These are phyloP conservation scores for Cytidiella melzeri DNA, from an alignment of 768 basidiomycete genomes.

Conservation along the genomic window DNA sequence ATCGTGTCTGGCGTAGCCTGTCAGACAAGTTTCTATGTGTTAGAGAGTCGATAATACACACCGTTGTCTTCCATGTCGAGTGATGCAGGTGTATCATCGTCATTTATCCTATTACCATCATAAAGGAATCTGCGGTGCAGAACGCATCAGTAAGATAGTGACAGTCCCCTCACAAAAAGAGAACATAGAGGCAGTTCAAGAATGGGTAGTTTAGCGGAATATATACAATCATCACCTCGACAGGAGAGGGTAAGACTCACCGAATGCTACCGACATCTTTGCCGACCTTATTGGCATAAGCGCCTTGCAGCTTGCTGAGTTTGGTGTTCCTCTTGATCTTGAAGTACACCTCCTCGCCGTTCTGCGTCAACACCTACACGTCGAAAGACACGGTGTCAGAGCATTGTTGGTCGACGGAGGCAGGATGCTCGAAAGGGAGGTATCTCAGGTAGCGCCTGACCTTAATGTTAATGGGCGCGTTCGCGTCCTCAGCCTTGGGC, in stretches of 20 bases:
- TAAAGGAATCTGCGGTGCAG: slow-evolving; percentile 68
- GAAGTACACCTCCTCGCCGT: slow-evolving; percentile 90
- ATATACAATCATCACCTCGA: neutral
- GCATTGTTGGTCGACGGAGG: neutral
- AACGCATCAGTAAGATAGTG: too few relatives aligned
- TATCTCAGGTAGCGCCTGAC: slow-evolving; percentile 31
- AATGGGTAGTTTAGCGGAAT: too few relatives aligned
- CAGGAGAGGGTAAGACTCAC: slow-evolving; percentile 39
- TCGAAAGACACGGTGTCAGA: slow-evolving; percentile 1
- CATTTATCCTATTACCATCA: slow-evolving; percentile 79
- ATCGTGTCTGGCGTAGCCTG: slow-evolving; percentile 60
- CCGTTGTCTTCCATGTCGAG: slow-evolving; percentile 91
- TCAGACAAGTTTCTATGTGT: neutral
- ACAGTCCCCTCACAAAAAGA: too few relatives aligned
- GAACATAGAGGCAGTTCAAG: neutral
- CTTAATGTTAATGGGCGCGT: slow-evolving; percentile 75
- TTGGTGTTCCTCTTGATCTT: slow-evolving; percentile 95
- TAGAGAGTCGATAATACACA: slow-evolving; percentile 31
- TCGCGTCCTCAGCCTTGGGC: slow-evolving; percentile 50
- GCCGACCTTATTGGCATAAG: slow-evolving; percentile 89
- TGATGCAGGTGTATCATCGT: slow-evolving; percentile 80
- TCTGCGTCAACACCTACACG: slow-evolving; percentile 61
- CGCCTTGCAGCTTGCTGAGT: slow-evolving; percentile 86
- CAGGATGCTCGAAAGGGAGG: neutral
- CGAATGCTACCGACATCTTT: slow-evolving; percentile 85